These are phyloP conservation scores for Orbilia oligospora DNA, from an alignment of 2,329 filamentous ascomycete genomes.

Conservation along the genomic window DNA sequence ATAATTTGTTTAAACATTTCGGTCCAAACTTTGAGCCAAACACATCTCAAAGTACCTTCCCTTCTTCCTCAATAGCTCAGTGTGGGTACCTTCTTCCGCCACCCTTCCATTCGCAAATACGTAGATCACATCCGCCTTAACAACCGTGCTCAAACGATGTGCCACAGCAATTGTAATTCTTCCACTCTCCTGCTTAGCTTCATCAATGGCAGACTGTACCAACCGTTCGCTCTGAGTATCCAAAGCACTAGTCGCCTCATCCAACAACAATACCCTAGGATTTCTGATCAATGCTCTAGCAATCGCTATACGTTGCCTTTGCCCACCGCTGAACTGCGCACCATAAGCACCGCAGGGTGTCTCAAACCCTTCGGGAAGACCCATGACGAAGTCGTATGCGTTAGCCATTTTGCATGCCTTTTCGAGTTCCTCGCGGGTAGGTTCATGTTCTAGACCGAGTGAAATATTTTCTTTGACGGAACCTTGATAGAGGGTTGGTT, in stretches of 20 bases:
- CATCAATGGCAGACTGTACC: slow-evolving; percentile 68
- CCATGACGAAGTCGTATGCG: slow-evolving; percentile 79
- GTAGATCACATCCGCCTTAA: slow-evolving; percentile 67
- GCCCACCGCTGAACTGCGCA: slow-evolving; percentile 78
- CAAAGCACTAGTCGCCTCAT: slow-evolving; percentile 80
- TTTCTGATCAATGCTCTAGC: slow-evolving; percentile 77
- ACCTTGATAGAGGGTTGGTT: slow-evolving; percentile 70
- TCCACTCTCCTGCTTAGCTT: slow-evolving; percentile 62
- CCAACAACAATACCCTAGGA: slow-evolving; percentile 78
- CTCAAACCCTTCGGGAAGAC: slow-evolving; percentile 77
- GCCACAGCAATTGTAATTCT: slow-evolving; percentile 72
- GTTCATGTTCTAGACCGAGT: slow-evolving; percentile 70
- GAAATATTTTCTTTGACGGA: slow-evolving; percentile 65
- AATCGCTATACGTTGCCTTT: slow-evolving; percentile 79
- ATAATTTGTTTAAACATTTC: slow-evolving; percentile 16
- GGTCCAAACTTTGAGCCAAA: slow-evolving; percentile 55
- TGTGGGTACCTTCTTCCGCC: slow-evolving; percentile 68
- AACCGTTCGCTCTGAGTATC: slow-evolving; percentile 70
- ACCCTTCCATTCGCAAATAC: slow-evolving; percentile 67
- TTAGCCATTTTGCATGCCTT: slow-evolving; percentile 75
- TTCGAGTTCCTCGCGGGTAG: slow-evolving; percentile 71
- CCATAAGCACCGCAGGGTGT: slow-evolving; percentile 78
- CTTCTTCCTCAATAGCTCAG: slow-evolving; percentile 66
- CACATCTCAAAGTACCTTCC: slow-evolving; percentile 64
- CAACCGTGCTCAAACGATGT: slow-evolving; percentile 67